A percentile compares a stretch with the other conserved stretches of the same genome.
Conservation (phyloP, 345 rosid species). For the Melaleuca alternifolia region DNA sequence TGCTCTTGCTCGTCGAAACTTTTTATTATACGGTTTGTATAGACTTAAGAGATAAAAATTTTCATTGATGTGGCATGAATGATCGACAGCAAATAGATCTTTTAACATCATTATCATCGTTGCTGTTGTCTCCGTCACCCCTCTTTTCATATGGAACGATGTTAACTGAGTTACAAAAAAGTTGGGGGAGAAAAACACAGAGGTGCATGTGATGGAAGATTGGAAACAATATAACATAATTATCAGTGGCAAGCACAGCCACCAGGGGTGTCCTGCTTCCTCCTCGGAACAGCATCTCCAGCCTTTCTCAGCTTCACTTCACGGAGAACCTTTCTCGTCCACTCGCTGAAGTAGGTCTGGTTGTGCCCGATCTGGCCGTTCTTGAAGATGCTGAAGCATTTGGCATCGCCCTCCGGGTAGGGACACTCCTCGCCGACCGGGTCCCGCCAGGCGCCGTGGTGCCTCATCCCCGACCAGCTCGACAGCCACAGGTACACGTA, state of each 20-base stretch:
- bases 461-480: slow-evolving; percentile 69
- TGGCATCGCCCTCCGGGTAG: slow-evolving; percentile 35
- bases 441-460: slow-evolving; percentile 63
- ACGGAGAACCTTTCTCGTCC: slow-evolving; percentile 33
- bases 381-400: slow-evolving; percentile 54
- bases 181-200: no score
- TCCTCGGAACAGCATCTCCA: background rate
- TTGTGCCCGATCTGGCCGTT: slow-evolving; percentile 41
- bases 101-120: no score
- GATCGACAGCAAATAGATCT: no score
- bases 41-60: no score
- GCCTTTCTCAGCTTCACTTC: slow-evolving; percentile 10
- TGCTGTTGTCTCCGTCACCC: no score
- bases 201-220: no score
- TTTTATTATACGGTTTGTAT: no score
- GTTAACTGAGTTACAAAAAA: no score
- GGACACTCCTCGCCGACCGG: slow-evolving; percentile 45
- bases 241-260: background rate
- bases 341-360: slow-evolving; percentile 33
- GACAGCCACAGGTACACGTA: slow-evolving; percentile 51
- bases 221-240: background rate
- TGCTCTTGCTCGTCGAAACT: no score
- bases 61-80: no score
- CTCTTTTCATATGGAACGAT: no score
- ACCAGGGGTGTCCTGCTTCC: background rate